Evolutionary conservation across 345 rosid genomes (phyloP).

Genomic region (Eutrema yunnanense): DNA sequence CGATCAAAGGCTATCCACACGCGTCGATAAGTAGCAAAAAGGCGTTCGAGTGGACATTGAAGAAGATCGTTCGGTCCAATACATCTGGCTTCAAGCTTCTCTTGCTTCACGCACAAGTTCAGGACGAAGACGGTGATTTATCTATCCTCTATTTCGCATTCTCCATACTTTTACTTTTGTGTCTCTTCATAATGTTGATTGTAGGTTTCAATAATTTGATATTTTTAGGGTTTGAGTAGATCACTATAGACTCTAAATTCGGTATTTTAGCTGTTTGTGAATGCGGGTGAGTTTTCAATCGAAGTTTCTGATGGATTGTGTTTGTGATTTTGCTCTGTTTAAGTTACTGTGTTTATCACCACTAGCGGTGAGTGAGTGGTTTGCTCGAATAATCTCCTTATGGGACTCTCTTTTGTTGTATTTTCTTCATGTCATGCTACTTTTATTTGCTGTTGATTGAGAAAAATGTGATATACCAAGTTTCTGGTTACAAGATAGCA

Average conservation of each 20-base stretch:
- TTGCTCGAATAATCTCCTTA: too few relatives aligned
- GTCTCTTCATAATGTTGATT: background rate
- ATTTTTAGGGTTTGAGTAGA: background rate
- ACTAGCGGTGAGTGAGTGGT: too few relatives aligned
- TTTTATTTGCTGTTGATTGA: background rate
- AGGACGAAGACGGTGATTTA: slow-evolving; percentile 80
- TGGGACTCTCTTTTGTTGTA: too few relatives aligned
- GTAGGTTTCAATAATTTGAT: background rate
- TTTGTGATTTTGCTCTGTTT: background rate
- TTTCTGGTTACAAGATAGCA: background rate
- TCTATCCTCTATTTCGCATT: background rate
- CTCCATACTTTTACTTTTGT: background rate
- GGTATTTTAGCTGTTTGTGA: background rate
- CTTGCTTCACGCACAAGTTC: slow-evolving; percentile 94
- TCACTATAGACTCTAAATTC: background rate
- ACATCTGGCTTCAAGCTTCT: slow-evolving; percentile 75
- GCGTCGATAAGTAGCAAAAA: slow-evolving; percentile 90
- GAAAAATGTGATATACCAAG: background rate
- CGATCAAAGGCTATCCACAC: slow-evolving; percentile 84
- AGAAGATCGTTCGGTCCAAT: slow-evolving; percentile 80
- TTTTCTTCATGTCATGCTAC: background rate
- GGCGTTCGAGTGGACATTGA: slow-evolving; percentile 89
- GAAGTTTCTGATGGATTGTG: background rate
- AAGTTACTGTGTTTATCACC: too few relatives aligned
- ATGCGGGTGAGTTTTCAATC: background rate